Percentiles rank a stretch among this genome's conserved stretches.
Conservation (phyloP, 2,329 filamentous ascomycete genomes). For the Penicillium sp. region DNA sequence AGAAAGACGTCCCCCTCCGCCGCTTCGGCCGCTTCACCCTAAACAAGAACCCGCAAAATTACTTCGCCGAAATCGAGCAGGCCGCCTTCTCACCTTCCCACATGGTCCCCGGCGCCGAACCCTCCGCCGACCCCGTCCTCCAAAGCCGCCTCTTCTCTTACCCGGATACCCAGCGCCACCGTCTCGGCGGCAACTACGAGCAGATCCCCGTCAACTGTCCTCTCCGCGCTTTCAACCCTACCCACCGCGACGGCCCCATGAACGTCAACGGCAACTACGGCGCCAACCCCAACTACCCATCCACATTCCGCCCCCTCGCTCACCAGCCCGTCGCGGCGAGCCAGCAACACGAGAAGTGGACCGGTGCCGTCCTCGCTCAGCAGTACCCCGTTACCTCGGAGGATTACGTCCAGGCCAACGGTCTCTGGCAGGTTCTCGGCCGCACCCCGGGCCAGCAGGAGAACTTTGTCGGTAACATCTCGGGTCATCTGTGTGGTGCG, state of each 20-base stretch:
- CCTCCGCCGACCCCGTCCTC: constrained; percentile 69
- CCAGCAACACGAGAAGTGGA: constrained; percentile 49
- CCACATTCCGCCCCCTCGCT: constrained; percentile 39
- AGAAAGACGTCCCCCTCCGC: constrained; percentile 62
- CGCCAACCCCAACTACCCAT: constrained; percentile 57
- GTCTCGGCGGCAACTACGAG: constrained; percentile 65
- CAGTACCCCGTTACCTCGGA: constrained; percentile 47
- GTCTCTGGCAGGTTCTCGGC: constrained; percentile 47
- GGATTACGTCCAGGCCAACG: constrained; percentile 48
- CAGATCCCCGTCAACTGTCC: constrained; percentile 65
- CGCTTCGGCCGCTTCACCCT: constrained; percentile 65
- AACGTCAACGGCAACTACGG: constrained; percentile 67
- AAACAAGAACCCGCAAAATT: constrained; percentile 67
- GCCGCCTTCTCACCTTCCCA: constrained; percentile 69
- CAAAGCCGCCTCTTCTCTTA: constrained; percentile 72
- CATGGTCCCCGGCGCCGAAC: constrained; percentile 67
- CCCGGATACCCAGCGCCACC: constrained; percentile 67
- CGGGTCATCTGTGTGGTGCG: constrained; percentile 58
- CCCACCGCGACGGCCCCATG: constrained; percentile 74
- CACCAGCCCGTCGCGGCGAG: constrained; percentile 44
- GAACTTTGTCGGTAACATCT: constrained; percentile 62
- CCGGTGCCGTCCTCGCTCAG: constrained; percentile 41
- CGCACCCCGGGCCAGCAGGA: constrained; percentile 59
- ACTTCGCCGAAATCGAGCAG: constrained; percentile 72
- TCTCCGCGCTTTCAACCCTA: constrained; percentile 59